Percentiles rank a stretch among this genome's conserved stretches.
These are phyloP conservation scores for Pseudocercospora musae DNA, from an alignment of 2,329 filamentous ascomycete genomes.

Conservation along the genomic window DNA sequence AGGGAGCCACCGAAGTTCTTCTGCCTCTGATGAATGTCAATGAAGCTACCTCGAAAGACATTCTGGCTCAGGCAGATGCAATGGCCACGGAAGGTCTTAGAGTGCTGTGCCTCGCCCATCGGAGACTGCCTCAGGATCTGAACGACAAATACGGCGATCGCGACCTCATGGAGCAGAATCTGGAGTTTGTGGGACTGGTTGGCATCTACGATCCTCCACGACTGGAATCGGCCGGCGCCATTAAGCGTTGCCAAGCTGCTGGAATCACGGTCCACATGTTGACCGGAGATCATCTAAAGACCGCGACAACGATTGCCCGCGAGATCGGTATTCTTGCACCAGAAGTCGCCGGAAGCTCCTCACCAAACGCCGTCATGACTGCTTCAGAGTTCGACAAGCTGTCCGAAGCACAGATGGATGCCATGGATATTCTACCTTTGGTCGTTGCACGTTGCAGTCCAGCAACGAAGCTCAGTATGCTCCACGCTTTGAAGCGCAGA, in stretches of 20 bases:
- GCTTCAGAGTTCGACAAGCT: constrained; percentile 46
- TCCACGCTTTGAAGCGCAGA: constrained; percentile 44
- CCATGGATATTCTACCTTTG: constrained; percentile 41
- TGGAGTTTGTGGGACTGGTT: constrained; percentile 31
- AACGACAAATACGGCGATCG: constrained; percentile 17
- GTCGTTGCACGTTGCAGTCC: constrained; percentile 48
- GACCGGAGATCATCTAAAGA: constrained; percentile 48
- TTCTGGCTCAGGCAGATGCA: constrained; percentile 29
- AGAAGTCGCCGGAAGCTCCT: constrained; percentile 25
- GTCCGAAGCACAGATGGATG: constrained; percentile 43
- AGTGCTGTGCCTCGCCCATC: constrained; percentile 32
- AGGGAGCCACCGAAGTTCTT: constrained; percentile 36
- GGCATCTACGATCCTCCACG: constrained; percentile 36
- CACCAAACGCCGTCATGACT: constrained; percentile 40
- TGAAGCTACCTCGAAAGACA: constrained; percentile 20
- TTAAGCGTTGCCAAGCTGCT: constrained; percentile 44
- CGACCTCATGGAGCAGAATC: constrained; percentile 25
- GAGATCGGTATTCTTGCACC: constrained; percentile 44
- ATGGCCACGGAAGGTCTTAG: constrained; percentile 35
- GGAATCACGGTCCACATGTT: constrained; percentile 52
- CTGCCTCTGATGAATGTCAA: constrained; percentile 28
- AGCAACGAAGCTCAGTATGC: constrained; percentile 48
- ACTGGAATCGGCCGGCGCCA: constrained; percentile 37
- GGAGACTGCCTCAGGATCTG: constrained; percentile 12
- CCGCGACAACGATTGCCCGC: constrained; percentile 46